These are phyloP conservation scores for Podila clonocystis DNA, from an alignment of 192 early-diverging fungal species.

Conservation along the genomic window DNA sequence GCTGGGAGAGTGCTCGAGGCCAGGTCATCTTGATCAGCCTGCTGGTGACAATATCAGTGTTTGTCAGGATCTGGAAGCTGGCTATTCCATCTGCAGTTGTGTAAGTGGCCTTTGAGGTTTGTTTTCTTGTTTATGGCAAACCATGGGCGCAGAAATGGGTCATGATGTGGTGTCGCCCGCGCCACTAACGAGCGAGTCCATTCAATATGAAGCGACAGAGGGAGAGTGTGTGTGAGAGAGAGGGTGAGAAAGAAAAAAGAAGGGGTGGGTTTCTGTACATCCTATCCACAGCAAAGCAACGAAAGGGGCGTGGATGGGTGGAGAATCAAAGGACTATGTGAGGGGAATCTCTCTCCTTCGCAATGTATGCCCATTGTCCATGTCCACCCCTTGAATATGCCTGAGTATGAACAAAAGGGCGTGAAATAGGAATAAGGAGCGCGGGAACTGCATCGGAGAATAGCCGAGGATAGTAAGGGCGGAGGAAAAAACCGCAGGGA, in stretches of 20 bases:
- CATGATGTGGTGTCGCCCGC: background rate
- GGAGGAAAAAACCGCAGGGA: background rate
- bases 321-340: background rate
- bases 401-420: background rate
- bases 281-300: too few relatives aligned
- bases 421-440: constrained; percentile 1
- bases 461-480: background rate
- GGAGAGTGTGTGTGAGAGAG: too few relatives aligned
- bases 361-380: background rate
- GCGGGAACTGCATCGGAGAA: background rate
- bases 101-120: constrained; percentile 14
- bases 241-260: background rate
- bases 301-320: too few relatives aligned
- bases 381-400: constrained; percentile 1
- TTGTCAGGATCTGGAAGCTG: constrained; percentile 50
- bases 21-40: constrained; percentile 25
- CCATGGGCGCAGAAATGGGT: background rate
- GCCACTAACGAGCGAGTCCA: background rate
- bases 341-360: background rate
- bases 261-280: too few relatives aligned
- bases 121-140: background rate
- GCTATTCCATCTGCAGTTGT: constrained; percentile 35
- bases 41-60: constrained; percentile 10
- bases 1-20: constrained; percentile 39
- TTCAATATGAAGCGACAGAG: too few relatives aligned